A percentile compares a stretch with the other conserved stretches of the same genome.
Evolutionary conservation across 352 stramenopile genomes (phyloP).

Genomic region (Chrysophaeum taylorii): DNA sequence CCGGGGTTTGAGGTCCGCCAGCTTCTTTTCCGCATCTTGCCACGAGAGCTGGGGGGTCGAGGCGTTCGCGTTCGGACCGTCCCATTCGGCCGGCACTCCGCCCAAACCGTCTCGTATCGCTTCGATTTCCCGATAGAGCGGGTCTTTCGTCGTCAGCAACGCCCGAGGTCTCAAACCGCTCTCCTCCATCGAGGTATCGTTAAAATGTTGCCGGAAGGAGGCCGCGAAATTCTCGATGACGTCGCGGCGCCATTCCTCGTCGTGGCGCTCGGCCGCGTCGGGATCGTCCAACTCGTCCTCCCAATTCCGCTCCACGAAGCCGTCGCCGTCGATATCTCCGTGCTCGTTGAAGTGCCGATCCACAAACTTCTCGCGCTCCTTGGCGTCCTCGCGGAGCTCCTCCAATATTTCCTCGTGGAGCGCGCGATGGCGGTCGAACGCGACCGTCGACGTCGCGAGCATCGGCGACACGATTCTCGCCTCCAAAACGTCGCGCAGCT

Average conservation of each 20-base stretch:
- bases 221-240: background rate
- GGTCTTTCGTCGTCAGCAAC: background rate
- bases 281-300: background rate
- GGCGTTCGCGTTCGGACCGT: background rate
- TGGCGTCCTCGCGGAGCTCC: background rate
- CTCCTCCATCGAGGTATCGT: slow-evolving; percentile 1
- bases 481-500: background rate
- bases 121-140: background rate
- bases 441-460: background rate
- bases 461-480: background rate
- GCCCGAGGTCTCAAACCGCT: background rate
- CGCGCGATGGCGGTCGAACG: background rate
- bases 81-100: too few relatives aligned
- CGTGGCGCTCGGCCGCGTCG: background rate
- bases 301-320: slow-evolving; percentile 1
- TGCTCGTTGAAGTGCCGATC: background rate
- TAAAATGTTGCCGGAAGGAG: background rate
- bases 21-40: slow-evolving; percentile 1
- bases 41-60: background rate
- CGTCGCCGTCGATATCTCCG: background rate
- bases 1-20: background rate
- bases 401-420: slow-evolving; percentile 4
- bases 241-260: slow-evolving; percentile 9
- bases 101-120: background rate
- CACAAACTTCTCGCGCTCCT: background rate